A percentile compares a stretch with the other conserved stretches of the same genome.
phyloP scores from a whole-genome alignment of 768 basidiomycete genomes.

The Butyriboletus loyo region DNA sequence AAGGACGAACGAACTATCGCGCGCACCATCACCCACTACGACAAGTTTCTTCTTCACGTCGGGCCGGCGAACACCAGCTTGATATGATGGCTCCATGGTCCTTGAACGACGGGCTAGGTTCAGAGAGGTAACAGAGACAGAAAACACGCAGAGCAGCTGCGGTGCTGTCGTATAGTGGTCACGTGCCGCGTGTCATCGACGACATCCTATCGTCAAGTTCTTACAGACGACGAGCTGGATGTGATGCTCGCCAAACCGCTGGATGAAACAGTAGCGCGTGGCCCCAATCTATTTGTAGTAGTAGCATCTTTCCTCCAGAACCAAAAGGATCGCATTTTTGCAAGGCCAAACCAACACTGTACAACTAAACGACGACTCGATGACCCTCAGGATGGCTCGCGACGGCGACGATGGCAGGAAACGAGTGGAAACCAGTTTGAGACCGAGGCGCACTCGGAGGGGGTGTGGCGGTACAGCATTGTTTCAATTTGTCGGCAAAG shows the following conservation, averaged over 20 bases:
- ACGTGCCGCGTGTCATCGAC: constrained; percentile 10
- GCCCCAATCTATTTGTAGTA: neutral
- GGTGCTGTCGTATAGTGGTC: constrained; percentile 7
- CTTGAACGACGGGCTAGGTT: neutral
- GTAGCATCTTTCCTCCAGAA: neutral
- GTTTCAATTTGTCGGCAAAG: constrained; percentile 16
- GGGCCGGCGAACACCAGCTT: constrained; percentile 48
- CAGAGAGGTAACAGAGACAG: neutral
- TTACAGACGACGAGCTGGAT: neutral
- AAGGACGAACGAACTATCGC: constrained; percentile 28
- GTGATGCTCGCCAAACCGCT: neutral
- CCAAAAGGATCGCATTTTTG: neutral
- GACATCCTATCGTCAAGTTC: neutral
- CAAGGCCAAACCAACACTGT: neutral
- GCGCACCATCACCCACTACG: constrained; percentile 82
- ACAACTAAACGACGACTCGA: neutral
- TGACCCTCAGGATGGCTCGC: neutral
- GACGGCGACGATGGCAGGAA: neutral
- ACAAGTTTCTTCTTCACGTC: constrained; percentile 86
- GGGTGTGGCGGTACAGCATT: constrained; percentile 25
- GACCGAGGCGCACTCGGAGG: constrained; percentile 1
- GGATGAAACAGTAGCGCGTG: neutral
- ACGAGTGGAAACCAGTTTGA: constrained; percentile 3
- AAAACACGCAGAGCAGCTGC: constrained; percentile 3
- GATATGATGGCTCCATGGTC: constrained; percentile 27